Evolutionary conservation across 75 land plant genomes (phyloP).

Genomic region (Azolla pinnata): DNA sequence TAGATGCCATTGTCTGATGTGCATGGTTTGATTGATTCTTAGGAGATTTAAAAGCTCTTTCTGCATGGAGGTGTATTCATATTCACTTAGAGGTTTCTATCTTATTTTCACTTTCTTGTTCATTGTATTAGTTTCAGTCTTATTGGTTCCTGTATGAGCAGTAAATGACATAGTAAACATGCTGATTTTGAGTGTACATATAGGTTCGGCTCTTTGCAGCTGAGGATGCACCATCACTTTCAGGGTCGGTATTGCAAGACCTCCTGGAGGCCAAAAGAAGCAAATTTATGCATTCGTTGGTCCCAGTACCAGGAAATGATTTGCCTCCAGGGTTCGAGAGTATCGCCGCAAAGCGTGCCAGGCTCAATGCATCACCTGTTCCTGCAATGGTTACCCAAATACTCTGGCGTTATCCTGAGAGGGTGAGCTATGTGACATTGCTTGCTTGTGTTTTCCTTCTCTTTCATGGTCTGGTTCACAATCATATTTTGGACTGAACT

Average conservation of each 20-base stretch:
- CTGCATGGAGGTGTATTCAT: too few species aligned
- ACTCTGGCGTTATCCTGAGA: slow-evolving; percentile 1
- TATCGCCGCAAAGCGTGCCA: slow-evolving; percentile 6
- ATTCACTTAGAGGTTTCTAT: too few species aligned
- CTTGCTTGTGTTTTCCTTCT: not conserved
- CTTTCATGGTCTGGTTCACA: too few species aligned
- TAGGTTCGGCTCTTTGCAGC: slow-evolving; percentile 71
- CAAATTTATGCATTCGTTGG: slow-evolving; percentile 36
- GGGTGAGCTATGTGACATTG: not conserved
- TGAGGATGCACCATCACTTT: slow-evolving; percentile 70
- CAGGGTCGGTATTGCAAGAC: slow-evolving; percentile 54
- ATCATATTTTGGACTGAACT: too few species aligned
- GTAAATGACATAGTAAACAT: too few species aligned
- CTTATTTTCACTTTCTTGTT: too few species aligned
- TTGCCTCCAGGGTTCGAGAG: slow-evolving; percentile 78
- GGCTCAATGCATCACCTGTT: slow-evolving; percentile 15
- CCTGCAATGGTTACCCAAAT: slow-evolving; percentile 24
- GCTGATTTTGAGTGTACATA: too few species aligned
- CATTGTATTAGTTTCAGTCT: too few species aligned
- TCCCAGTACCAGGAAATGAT: slow-evolving; percentile 27
- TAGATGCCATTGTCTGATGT: too few species aligned
- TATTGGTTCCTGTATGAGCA: too few species aligned
- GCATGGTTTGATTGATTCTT: too few species aligned
- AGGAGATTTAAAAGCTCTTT: too few species aligned
- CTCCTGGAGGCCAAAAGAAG: slow-evolving; percentile 62